A percentile compares a stretch with the other conserved stretches of the same genome.
Evolutionary conservation across 179 eudicot species (phyloP).

Genomic region (Silene noctiflora): DNA sequence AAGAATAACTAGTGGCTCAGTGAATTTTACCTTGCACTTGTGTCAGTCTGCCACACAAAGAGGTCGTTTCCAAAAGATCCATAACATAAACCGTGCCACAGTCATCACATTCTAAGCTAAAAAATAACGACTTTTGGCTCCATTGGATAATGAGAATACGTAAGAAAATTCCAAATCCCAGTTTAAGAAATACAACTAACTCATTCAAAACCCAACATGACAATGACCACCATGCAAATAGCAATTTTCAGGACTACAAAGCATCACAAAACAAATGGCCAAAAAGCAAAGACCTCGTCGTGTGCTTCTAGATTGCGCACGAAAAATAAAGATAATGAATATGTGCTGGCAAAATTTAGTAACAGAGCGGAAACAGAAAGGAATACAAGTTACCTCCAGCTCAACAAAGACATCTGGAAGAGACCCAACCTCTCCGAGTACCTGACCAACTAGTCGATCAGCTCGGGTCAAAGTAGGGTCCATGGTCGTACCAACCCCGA

Average conservation of each 20-base stretch:
- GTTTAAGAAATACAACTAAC: too few species aligned
- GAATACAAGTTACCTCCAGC: slow-evolving; percentile 59
- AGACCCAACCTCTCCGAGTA: slow-evolving; percentile 92
- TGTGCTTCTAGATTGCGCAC: not conserved
- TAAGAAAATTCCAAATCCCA: too few species aligned
- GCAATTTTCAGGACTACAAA: not conserved
- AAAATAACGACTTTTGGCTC: not conserved
- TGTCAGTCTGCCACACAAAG: not conserved
- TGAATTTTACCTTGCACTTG: not conserved
- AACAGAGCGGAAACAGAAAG: not conserved
- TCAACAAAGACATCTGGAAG: slow-evolving; percentile 86
- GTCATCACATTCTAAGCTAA: too few species aligned
- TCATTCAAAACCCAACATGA: not conserved
- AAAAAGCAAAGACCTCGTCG: not conserved
- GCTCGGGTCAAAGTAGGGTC: slow-evolving; percentile 94
- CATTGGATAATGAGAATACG: not conserved
- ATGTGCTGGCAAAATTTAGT: not conserved
- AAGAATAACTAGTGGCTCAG: not conserved
- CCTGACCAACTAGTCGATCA: slow-evolving; percentile 94
- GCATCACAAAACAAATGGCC: not conserved
- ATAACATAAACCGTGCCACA: too few species aligned
- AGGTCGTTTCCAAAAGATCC: not conserved
- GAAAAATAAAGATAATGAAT: not conserved
- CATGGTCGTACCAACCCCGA: slow-evolving; percentile 97
- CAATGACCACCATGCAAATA: not conserved